Evolutionary conservation across 331 rosid species (phyloP).

Genomic region (Quercus lobata): DNA sequence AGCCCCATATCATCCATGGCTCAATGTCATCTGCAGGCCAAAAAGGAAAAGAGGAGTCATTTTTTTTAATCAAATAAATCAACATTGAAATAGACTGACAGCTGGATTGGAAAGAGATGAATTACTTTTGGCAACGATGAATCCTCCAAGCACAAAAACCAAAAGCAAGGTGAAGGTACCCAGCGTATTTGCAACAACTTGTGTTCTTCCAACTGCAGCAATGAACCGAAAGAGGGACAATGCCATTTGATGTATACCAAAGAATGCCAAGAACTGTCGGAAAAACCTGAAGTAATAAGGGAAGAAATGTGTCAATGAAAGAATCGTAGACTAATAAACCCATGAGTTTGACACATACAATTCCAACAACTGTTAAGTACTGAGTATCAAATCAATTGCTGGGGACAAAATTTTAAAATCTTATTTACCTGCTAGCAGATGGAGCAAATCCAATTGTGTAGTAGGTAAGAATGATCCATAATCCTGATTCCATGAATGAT

Average conservation of each 20-base stretch:
- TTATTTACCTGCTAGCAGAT: constrained; percentile 48
- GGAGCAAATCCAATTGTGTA: constrained; percentile 72
- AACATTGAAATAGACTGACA: neutral
- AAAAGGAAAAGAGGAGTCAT: neutral
- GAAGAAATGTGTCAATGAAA: neutral
- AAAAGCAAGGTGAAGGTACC: constrained; percentile 45
- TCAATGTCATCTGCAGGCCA: constrained; percentile 50
- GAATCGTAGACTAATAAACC: neutral
- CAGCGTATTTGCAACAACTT: constrained; percentile 42
- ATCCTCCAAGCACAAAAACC: constrained; percentile 62
- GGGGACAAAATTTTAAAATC: neutral
- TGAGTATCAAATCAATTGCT: neutral
- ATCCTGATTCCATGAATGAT: constrained; percentile 41
- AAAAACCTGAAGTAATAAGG: constrained; percentile 42
- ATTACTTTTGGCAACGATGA: constrained; percentile 48
- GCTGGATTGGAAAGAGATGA: neutral
- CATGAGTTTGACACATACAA: neutral
- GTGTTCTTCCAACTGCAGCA: constrained; percentile 58
- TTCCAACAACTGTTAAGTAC: neutral
- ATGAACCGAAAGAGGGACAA: constrained; percentile 60
- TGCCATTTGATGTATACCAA: constrained; percentile 64
- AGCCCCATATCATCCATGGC: constrained; percentile 81
- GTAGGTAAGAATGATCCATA: constrained; percentile 55
- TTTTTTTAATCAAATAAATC: neutral
- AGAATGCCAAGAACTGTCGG: constrained; percentile 52